Conservation (phyloP, 2,329 filamentous ascomycete species). For the Colletotrichum sp. region DNA sequence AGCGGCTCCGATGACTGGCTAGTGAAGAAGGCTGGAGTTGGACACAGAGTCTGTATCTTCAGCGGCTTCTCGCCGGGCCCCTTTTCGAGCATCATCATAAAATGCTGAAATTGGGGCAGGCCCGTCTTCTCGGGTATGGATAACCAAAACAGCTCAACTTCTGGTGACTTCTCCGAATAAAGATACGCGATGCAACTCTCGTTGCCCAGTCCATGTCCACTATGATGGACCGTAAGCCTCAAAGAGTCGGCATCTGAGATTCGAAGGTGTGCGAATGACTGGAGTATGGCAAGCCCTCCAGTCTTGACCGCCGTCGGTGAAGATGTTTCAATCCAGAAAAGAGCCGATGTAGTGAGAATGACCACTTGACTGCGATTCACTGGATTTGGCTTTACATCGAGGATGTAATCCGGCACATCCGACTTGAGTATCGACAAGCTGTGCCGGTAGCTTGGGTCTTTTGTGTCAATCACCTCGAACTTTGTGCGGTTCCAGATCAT, state of each 20-base stretch:
- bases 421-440: slow-evolving; percentile 30
- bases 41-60: slow-evolving; percentile 11
- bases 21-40: slow-evolving; percentile 1
- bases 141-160: slow-evolving; percentile 42
- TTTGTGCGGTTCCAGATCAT: slow-evolving; percentile 41
- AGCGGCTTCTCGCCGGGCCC: background rate
- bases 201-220: slow-evolving; percentile 6
- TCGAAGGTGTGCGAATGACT: slow-evolving; percentile 51
- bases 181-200: slow-evolving; percentile 35
- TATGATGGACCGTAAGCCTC: slow-evolving; percentile 41
- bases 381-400: slow-evolving; percentile 60
- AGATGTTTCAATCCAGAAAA: slow-evolving; percentile 55
- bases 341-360: slow-evolving; percentile 59
- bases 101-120: slow-evolving; percentile 42
- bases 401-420: slow-evolving; percentile 44
- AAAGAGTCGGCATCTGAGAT: slow-evolving; percentile 41
- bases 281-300: slow-evolving; percentile 31
- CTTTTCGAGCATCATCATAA: slow-evolving; percentile 25
- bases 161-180: slow-evolving; percentile 34
- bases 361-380: slow-evolving; percentile 55
- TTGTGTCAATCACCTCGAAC: slow-evolving; percentile 41
- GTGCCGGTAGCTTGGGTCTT: slow-evolving; percentile 28
- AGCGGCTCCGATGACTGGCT: background rate
- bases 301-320: slow-evolving; percentile 21
- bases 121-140: slow-evolving; percentile 22